A percentile compares a stretch with the other conserved stretches of the same genome.
Evolutionary conservation across 2,329 filamentous ascomycete species (phyloP).

Genomic region (Verticillium albo-atrum): DNA sequence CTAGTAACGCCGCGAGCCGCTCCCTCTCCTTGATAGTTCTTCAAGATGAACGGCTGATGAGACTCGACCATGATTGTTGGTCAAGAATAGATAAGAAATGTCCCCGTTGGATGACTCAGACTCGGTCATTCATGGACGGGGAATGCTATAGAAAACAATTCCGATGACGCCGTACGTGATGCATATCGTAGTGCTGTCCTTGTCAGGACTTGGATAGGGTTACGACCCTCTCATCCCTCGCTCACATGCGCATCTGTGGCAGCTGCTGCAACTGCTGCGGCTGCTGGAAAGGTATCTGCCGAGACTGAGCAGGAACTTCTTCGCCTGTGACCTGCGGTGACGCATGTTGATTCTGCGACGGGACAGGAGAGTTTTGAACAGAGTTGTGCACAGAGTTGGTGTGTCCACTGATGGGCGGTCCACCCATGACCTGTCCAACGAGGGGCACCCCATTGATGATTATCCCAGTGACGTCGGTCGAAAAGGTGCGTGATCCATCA

Average conservation of each 20-base stretch:
- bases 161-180: background rate
- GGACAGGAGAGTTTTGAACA: background rate
- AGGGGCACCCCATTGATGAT: too few species aligned
- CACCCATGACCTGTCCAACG: too few species aligned
- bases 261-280: background rate
- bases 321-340: background rate
- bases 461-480: too few species aligned
- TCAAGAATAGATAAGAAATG: background rate
- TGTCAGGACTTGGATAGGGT: background rate
- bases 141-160: background rate
- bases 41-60: background rate
- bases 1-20: slow-evolving; percentile 9
- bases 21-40: too few species aligned
- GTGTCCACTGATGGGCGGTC: too few species aligned
- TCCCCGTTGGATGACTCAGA: background rate
- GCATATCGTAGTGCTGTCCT: background rate
- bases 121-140: background rate
- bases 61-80: background rate
- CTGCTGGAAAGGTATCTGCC: background rate
- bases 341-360: background rate
- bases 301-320: background rate
- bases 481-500: slow-evolving; percentile 34
- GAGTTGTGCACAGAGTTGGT: background rate
- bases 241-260: background rate
- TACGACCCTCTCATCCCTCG: background rate